These are phyloP conservation scores for Pyrenophora seminiperda DNA, from an alignment of 2,329 filamentous ascomycete genomes.

Conservation along the genomic window DNA sequence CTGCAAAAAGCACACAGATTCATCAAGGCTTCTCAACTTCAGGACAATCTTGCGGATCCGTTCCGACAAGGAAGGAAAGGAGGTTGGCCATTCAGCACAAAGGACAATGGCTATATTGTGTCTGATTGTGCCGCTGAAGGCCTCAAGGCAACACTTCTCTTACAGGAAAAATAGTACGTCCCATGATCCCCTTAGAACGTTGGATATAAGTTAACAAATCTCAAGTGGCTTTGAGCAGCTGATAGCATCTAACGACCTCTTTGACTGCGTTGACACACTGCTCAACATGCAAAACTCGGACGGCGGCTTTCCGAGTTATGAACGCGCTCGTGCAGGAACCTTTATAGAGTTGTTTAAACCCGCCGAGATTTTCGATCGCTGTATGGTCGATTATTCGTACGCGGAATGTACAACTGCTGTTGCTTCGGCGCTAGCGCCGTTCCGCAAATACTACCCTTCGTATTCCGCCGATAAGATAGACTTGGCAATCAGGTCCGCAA, in stretches of 20 bases:
- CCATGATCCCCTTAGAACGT: too few relatives aligned
- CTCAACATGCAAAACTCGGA: conserved; percentile 4
- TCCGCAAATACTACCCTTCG: neutral
- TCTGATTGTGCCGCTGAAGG: conserved; percentile 4
- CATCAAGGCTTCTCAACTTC: conserved; percentile 1
- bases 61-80: conserved; percentile 1
- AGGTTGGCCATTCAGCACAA: conserved; percentile 11
- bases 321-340: too few relatives aligned
- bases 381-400: conserved; percentile 2
- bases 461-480: conserved; percentile 4
- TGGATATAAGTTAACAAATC: too few relatives aligned
- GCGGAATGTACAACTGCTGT: conserved; percentile 5
- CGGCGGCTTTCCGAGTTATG: conserved; percentile 5
- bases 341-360: too few relatives aligned
- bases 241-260: neutral
- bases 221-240: too few relatives aligned
- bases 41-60: neutral
- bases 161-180: too few relatives aligned
- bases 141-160: neutral
- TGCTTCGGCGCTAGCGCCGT: neutral
- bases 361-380: conserved; percentile 3
- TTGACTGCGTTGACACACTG: conserved; percentile 4
- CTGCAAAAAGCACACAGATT: conserved; percentile 4
- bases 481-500: neutral
- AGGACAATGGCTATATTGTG: conserved; percentile 3